Conservation (phyloP, 140 eudicot genomes). For the Anethum foeniculum region DNA sequence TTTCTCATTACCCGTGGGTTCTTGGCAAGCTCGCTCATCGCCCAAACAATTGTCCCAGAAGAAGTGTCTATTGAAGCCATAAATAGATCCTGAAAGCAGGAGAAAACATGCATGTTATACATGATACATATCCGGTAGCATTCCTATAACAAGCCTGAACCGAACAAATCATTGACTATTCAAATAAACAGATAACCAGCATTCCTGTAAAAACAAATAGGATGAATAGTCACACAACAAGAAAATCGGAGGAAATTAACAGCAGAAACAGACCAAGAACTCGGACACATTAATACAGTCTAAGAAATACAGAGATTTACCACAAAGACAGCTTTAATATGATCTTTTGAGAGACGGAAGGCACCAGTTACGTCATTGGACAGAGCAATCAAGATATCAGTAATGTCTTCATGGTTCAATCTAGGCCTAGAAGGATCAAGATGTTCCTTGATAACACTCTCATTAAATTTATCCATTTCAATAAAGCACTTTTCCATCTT, state of each 20-base stretch:
- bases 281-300: background rate
- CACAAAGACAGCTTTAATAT: background rate
- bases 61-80: background rate
- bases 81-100: constrained; percentile 10
- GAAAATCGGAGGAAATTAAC: background rate
- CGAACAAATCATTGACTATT: background rate
- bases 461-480: constrained; percentile 1
- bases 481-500: constrained; percentile 4
- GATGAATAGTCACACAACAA: background rate
- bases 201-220: background rate
- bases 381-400: constrained; percentile 4
- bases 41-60: background rate
- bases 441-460: constrained; percentile 7
- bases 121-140: background rate
- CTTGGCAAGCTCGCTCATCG: constrained; percentile 9
- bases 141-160: background rate
- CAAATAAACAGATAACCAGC: background rate
- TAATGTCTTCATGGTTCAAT: constrained; percentile 4
- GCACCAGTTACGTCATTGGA: background rate
- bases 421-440: background rate
- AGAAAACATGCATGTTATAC: background rate
- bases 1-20: constrained; percentile 10
- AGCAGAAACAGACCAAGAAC: too few species aligned
- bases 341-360: background rate
- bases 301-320: background rate